Evolutionary conservation across 805 yeast genomes (phyloP).

Genomic region (Peterozyma toletana): DNA sequence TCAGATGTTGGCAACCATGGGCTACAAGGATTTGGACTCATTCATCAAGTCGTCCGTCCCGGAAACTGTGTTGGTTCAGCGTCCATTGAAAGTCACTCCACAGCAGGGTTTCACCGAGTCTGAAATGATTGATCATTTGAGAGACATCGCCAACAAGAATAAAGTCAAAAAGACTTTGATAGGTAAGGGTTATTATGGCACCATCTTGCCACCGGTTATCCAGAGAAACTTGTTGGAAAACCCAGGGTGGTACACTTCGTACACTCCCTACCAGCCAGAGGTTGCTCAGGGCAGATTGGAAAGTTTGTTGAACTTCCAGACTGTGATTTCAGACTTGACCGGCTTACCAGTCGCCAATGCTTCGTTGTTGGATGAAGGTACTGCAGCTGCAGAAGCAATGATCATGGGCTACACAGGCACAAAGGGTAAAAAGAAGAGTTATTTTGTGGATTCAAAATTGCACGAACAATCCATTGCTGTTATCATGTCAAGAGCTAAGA

Average conservation of each 20-base stretch:
- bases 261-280: slow-evolving; percentile 98
- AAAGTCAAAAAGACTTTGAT: slow-evolving; percentile 67
- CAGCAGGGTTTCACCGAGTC: slow-evolving; percentile 71
- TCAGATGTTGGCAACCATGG: slow-evolving; percentile 60
- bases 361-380: slow-evolving; percentile 90
- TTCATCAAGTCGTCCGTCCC: slow-evolving; percentile 77
- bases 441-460: slow-evolving; percentile 65
- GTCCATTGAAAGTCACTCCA: slow-evolving; percentile 65
- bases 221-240: slow-evolving; percentile 87
- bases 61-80: slow-evolving; percentile 57
- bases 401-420: slow-evolving; percentile 63
- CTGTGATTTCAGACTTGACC: slow-evolving; percentile 83
- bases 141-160: slow-evolving; percentile 68
- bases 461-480: slow-evolving; percentile 87
- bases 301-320: slow-evolving; percentile 84
- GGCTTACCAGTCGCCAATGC: slow-evolving; percentile 95
- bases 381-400: slow-evolving; percentile 98
- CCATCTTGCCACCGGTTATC: slow-evolving; percentile 83
- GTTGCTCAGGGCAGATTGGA: slow-evolving; percentile 95
- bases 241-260: slow-evolving; percentile 98
- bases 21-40: slow-evolving; percentile 58
- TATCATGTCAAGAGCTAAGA: slow-evolving; percentile 68
- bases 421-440: slow-evolving; percentile 61
- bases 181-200: slow-evolving; percentile 93
- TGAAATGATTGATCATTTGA: slow-evolving; percentile 65